These are phyloP conservation scores for Dictyostelium brefeldianum DNA, from an alignment of 78 protist species.

Conservation along the genomic window DNA sequence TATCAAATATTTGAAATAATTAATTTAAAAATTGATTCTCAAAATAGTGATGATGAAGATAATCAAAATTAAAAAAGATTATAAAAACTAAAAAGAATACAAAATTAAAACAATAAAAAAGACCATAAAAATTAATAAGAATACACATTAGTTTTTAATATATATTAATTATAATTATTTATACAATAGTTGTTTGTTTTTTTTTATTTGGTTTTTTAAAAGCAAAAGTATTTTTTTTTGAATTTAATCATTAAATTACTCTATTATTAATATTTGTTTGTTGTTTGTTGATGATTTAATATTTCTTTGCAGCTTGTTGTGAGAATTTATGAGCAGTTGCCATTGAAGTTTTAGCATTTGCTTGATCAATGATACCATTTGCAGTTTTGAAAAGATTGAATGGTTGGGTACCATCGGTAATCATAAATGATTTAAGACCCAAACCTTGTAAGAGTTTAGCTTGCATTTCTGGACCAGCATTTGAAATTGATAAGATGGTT, in stretches of 20 bases:
- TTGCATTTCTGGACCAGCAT: constrained; percentile 93
- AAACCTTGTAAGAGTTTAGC: constrained; percentile 87
- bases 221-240: constrained; percentile 1
- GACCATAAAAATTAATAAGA: too few species aligned
- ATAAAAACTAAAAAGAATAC: too few species aligned
- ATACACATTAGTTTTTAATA: too few species aligned
- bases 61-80: too few species aligned
- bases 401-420: constrained; percentile 93
- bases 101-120: too few species aligned
- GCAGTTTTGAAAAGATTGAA: constrained; percentile 95
- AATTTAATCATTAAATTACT: neutral
- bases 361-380: constrained; percentile 85
- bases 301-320: neutral
- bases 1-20: too few species aligned
- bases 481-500: constrained; percentile 88
- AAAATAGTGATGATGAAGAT: too few species aligned
- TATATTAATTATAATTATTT: too few species aligned
- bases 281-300: neutral
- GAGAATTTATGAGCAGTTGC: neutral
- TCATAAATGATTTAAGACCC: constrained; percentile 87
- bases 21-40: too few species aligned
- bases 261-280: neutral
- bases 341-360: neutral
- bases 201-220: neutral
- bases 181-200: neutral